These are phyloP conservation scores for Anthracocystis walkeri DNA, from an alignment of 1,284 basidiomycete genomes.

Conservation along the genomic window DNA sequence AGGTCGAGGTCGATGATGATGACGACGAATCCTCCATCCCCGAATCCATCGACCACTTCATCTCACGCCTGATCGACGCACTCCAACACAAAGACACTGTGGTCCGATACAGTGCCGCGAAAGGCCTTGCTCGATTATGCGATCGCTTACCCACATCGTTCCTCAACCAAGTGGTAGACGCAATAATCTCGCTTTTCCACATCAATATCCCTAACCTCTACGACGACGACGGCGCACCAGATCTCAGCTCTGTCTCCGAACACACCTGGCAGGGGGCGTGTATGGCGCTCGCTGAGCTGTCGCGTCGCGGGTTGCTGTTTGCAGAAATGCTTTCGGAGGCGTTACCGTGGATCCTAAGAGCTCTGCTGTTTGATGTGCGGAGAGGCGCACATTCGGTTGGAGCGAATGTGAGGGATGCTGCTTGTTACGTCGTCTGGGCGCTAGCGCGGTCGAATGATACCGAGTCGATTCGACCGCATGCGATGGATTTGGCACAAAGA, in stretches of 20 bases:
- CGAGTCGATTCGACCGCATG: constrained; percentile 76
- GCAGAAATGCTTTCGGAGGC: constrained; percentile 42
- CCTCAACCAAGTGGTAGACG: constrained; percentile 82
- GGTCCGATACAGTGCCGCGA: constrained; percentile 94
- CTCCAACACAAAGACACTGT: constrained; percentile 95
- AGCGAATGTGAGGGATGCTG: constrained; percentile 91
- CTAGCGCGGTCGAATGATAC: constrained; percentile 77
- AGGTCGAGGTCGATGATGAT: constrained; percentile 28
- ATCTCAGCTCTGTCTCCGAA: constrained; percentile 76
- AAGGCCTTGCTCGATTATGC: constrained; percentile 87
- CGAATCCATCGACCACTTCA: constrained; percentile 80
- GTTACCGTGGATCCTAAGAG: constrained; percentile 69
- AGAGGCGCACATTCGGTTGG: constrained; percentile 93
- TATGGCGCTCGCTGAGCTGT: constrained; percentile 90
- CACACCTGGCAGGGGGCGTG: constrained; percentile 94
- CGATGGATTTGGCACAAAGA: constrained; percentile 74
- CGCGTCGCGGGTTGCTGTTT: constrained; percentile 77
- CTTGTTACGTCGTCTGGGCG: constrained; percentile 95
- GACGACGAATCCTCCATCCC: constrained; percentile 78
- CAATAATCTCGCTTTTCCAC: constrained; percentile 78
- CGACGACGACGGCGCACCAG: constrained; percentile 74
- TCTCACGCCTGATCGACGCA: constrained; percentile 80
- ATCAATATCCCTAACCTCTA: constrained; percentile 75
- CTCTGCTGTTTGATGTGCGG: constrained; percentile 89
- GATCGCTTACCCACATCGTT: constrained; percentile 82